Evolutionary conservation across 1,139 yeast genomes (phyloP).

Genomic region (Nakaseomyces delphensis): DNA sequence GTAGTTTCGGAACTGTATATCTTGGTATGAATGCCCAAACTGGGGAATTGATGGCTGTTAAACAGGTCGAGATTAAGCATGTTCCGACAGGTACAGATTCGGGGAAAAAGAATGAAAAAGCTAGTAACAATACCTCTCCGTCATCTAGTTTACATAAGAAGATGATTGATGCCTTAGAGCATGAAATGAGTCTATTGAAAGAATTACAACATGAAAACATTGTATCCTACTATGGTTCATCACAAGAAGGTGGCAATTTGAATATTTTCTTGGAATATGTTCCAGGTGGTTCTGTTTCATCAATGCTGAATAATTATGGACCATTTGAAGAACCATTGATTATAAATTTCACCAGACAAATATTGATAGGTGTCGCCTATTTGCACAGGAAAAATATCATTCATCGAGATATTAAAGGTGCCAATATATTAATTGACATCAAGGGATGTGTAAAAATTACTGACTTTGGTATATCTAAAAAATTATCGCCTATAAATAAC

Average conservation of each 20-base stretch:
- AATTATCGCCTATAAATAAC: constrained; percentile 35
- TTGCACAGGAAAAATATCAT: constrained; percentile 76
- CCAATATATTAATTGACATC: constrained; percentile 80
- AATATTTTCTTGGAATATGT: constrained; percentile 90
- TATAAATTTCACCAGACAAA: constrained; percentile 75
- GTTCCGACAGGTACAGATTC: constrained; percentile 14
- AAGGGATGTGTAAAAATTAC: constrained; percentile 88
- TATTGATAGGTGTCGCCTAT: constrained; percentile 70
- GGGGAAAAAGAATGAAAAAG: constrained; percentile 8
- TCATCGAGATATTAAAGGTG: constrained; percentile 90
- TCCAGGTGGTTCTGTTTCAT: constrained; percentile 92
- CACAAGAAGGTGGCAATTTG: constrained; percentile 57
- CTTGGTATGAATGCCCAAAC: constrained; percentile 86
- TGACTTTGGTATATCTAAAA: constrained; percentile 88
- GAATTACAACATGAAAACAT: constrained; percentile 86
- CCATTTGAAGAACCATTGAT: constrained; percentile 88
- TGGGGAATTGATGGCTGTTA: constrained; percentile 95
- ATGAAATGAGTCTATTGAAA: constrained; percentile 72
- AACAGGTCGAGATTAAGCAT: constrained; percentile 69
- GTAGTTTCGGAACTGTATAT: constrained; percentile 89
- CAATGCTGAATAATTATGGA: constrained; percentile 77
- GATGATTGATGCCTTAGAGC: constrained; percentile 77
- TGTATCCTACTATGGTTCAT: constrained; percentile 82
- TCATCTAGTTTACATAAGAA: constrained; percentile 40
- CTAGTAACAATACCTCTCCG: constrained; percentile 22